Base-by-base conservation (phyloP, 768 basidiomycete genomes). In the Tulasnella calospora region DNA sequence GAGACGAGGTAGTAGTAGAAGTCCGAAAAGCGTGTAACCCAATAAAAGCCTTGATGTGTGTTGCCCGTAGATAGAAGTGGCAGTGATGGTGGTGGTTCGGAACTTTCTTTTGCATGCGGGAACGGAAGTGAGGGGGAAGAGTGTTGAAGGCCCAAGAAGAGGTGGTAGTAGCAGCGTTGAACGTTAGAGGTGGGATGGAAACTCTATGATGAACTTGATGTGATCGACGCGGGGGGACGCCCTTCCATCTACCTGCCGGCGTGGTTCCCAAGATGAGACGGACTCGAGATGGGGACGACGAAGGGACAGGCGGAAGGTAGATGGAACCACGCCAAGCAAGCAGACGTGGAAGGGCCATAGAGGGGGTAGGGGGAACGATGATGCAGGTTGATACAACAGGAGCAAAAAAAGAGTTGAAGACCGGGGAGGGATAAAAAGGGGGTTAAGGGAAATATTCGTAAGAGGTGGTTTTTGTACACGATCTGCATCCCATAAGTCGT, bases 351-450 rank as follows among this genome's bases (percentile, higher is more conserved):
- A 73, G 71, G 38, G 38, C 71, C 38, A 40, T 73, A 38, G 30
- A 73, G 23, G 30, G 71, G 40, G 69, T 3, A 12, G 17, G 67
- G 40, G 27, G 27, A 10, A 71, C 33, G 69, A 35, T 71, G 69
- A 71, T 35, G 40, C 46, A 46, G 38, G 38, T n/a, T 35, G 46
- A 73, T 27, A 73, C 38, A 73, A 73, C 38, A 73, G 38, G 71
- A 38, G 67, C 33, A 19, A 71, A 30, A 40, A 35, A 73, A 73
- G 38, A 40, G n/a, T 73, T 73, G 33, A 40, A 73, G 47, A 51
- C 47, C 47, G 47, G 47, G 47, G 15, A 12, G 47, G 47, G 12
- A 35, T 5, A 41, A 71, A 21, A 21, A 27, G 61, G 61, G 7
- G 61, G 35, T 9, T 8, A 36, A 12, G 23, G 13, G 13, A 15